phyloP scores from a whole-genome alignment of 2,329 filamentous ascomycete species.

The Endothia cerciana region DNA sequence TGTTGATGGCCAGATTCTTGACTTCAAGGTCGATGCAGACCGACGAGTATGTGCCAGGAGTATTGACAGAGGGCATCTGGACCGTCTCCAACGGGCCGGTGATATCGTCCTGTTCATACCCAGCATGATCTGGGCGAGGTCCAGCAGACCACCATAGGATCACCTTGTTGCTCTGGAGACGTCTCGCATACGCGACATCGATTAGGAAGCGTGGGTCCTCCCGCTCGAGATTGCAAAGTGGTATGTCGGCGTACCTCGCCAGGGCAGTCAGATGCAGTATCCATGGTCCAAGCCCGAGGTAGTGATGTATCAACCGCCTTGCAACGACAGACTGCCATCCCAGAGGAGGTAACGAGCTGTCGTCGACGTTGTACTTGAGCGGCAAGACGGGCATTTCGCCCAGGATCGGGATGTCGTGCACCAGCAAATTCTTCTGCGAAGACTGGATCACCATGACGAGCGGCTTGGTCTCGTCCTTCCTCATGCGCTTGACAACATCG shows the following conservation, averaged over 20 bases:
- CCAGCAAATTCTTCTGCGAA: conserved; percentile 76
- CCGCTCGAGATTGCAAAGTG: conserved; percentile 90
- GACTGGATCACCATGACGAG: conserved; percentile 90
- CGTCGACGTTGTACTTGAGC: conserved; percentile 79
- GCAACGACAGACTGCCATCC: conserved; percentile 93
- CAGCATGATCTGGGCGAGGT: conserved; percentile 89
- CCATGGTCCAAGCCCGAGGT: conserved; percentile 92
- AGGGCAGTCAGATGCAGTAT: conserved; percentile 85
- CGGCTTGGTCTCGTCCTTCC: conserved; percentile 79
- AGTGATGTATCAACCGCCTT: conserved; percentile 83
- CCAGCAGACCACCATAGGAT: conserved; percentile 96
- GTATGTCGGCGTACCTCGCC: conserved; percentile 89
- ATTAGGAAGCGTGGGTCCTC: conserved; percentile 96
- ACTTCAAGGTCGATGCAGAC: conserved; percentile 96
- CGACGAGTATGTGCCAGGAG: conserved; percentile 89
- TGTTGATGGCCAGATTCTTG: conserved; percentile 95
- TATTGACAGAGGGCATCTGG: conserved; percentile 91
- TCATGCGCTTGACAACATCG: conserved; percentile 87
- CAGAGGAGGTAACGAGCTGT: conserved; percentile 86
- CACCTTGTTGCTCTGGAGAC: conserved; percentile 87
- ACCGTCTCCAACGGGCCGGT: conserved; percentile 81
- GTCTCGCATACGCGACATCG: conserved; percentile 89
- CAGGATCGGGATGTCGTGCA: conserved; percentile 83
- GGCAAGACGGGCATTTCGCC: conserved; percentile 83
- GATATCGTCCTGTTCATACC: conserved; percentile 92